Evolutionary conservation across 2,329 filamentous ascomycete species (phyloP).

Genomic region (Penicillium sp.): DNA sequence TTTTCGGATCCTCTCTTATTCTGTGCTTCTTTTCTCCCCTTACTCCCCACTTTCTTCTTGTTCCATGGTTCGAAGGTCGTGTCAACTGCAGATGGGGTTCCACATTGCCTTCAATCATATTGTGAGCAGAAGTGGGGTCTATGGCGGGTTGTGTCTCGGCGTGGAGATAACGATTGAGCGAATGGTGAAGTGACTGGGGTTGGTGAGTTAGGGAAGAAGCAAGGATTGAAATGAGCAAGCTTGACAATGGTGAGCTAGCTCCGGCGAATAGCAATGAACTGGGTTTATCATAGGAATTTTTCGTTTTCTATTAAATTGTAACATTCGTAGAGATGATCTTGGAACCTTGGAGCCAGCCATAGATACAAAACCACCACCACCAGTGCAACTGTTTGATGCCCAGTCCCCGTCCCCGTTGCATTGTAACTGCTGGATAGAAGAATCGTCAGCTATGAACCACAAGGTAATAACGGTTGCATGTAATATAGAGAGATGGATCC

Average conservation of each 20-base stretch:
- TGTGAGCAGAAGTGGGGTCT: background rate
- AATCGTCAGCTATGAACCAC: background rate
- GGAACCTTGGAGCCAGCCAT: no score
- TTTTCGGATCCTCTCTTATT: slow-evolving; percentile 12
- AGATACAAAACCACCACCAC: no score
- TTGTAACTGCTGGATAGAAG: background rate
- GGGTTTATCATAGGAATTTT: background rate
- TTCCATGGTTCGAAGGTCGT: slow-evolving; percentile 10
- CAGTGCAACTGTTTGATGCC: no score
- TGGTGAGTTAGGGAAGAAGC: background rate
- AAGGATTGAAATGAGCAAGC: background rate
- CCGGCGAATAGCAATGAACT: background rate
- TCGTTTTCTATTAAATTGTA: background rate
- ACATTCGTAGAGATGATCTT: no score
- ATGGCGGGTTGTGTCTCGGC: background rate
- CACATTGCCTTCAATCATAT: background rate
- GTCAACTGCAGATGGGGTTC: background rate
- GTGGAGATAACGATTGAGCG: background rate
- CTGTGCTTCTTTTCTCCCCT: background rate
- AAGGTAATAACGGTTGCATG: background rate
- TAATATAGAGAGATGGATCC: slow-evolving; percentile 28
- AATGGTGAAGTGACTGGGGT: background rate
- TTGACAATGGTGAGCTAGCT: slow-evolving; percentile 2
- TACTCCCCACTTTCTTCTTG: slow-evolving; percentile 9
- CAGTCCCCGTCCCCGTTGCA: no score